Conservation (phyloP, 2,329 filamentous ascomycete genomes). For the Cordyceps cateniannulata region DNA sequence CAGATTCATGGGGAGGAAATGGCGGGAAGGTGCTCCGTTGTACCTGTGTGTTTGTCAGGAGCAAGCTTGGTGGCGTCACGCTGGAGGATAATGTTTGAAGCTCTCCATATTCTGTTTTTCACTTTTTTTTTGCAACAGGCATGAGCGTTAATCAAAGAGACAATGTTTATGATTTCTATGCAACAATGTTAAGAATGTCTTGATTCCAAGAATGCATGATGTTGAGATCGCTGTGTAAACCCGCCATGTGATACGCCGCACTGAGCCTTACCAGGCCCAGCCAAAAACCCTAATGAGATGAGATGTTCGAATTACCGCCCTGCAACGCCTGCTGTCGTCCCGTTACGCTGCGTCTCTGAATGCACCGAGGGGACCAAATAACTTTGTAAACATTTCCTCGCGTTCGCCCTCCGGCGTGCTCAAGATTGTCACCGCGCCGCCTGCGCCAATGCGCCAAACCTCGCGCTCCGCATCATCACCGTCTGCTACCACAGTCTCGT, state of each 20-base stretch:
- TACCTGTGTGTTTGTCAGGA: slow-evolving; percentile 1
- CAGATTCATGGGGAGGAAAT: neutral
- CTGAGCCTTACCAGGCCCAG: neutral
- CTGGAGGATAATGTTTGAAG: neutral
- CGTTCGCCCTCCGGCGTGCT: slow-evolving; percentile 76
- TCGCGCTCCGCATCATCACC: slow-evolving; percentile 35
- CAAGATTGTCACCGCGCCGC: slow-evolving; percentile 80
- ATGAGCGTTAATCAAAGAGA: slow-evolving; percentile 9
- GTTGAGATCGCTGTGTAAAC: slow-evolving; percentile 1
- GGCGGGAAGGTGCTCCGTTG: neutral
- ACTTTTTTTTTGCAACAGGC: neutral
- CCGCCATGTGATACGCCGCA: neutral
- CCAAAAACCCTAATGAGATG: neutral
- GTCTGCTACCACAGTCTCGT: slow-evolving; percentile 39
- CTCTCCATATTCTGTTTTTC: neutral
- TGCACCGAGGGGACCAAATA: slow-evolving; percentile 50
- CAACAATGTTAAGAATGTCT: neutral
- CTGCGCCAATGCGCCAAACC: slow-evolving; percentile 79
- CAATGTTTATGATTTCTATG: slow-evolving; percentile 4
- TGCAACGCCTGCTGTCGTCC: neutral
- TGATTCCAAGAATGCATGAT: neutral
- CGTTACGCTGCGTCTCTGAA: slow-evolving; percentile 33
- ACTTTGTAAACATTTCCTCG: slow-evolving; percentile 83
- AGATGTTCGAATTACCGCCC: neutral
- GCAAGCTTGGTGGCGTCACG: neutral